Conservation (phyloP, 768 basidiomycete genomes). For the Tremella mesenterica region DNA sequence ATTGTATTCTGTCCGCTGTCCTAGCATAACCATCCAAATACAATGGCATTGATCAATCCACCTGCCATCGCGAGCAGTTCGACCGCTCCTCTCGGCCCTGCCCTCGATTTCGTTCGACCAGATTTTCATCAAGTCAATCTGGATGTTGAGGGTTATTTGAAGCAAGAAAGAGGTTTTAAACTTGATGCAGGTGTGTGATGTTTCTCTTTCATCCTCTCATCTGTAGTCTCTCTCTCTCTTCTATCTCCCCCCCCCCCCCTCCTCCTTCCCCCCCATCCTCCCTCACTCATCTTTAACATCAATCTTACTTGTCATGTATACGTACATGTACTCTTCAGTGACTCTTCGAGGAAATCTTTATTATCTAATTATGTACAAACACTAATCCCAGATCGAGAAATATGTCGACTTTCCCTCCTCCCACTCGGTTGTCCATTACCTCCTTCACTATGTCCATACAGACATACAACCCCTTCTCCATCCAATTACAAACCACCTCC, state of each 20-base stretch:
- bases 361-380: background rate
- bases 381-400: constrained; percentile 97
- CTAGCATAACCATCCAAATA: too few species aligned
- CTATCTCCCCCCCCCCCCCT: background rate
- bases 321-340: background rate
- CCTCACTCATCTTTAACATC: background rate
- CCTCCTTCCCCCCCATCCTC: background rate
- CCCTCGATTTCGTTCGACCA: constrained; percentile 57
- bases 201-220: constrained; percentile 1
- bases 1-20: too few species aligned
- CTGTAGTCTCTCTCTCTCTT: background rate
- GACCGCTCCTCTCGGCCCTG: constrained; percentile 20
- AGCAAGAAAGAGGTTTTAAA: constrained; percentile 71
- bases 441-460: constrained; percentile 79
- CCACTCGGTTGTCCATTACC: constrained; percentile 81
- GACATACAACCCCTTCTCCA: constrained; percentile 80
- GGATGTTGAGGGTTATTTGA: constrained; percentile 67
- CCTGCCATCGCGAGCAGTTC: too few species aligned
- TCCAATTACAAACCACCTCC: constrained; percentile 85
- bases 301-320: background rate
- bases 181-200: constrained; percentile 73
- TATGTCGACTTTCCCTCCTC: constrained; percentile 75
- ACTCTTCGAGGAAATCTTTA: background rate
- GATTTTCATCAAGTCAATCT: constrained; percentile 94
- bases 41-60: too few species aligned